phyloP scores from a whole-genome alignment of 352 stramenopile species.

The Globisporangium carolinianum region DNA sequence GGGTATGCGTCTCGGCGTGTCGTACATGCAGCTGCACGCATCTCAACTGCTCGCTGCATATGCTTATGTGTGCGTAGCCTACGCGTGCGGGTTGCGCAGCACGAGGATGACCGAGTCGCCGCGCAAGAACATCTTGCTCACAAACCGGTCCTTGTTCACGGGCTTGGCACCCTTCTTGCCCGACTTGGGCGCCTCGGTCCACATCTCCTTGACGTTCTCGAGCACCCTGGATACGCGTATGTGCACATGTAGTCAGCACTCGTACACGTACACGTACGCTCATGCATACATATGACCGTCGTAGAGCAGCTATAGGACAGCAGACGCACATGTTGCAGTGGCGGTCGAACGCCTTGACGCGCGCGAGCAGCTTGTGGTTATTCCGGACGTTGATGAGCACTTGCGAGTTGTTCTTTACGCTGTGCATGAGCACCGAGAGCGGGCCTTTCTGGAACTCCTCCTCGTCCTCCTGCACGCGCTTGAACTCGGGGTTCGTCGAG shows the following conservation, averaged over 20 bases:
- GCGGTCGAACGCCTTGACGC: slow-evolving; percentile 99
- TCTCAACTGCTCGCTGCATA: neutral
- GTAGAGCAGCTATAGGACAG: neutral
- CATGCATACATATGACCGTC: neutral
- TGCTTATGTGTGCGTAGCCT: slow-evolving; percentile 7
- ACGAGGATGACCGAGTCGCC: slow-evolving; percentile 99
- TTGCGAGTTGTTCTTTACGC: slow-evolving; percentile 97
- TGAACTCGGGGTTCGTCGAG: slow-evolving; percentile 49
- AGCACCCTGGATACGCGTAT: slow-evolving; percentile 77
- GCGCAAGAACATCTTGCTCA: slow-evolving; percentile 99
- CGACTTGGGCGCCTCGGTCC: slow-evolving; percentile 97
- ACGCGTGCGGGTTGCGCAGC: slow-evolving; percentile 94
- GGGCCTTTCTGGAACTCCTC: slow-evolving; percentile 95
- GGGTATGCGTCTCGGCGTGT: neutral
- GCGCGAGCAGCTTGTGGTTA: slow-evolving; percentile 99
- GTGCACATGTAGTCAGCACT: no score
- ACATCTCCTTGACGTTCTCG: slow-evolving; percentile 99
- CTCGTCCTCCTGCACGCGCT: slow-evolving; percentile 85
- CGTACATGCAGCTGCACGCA: neutral
- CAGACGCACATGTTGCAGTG: slow-evolving; percentile 98
- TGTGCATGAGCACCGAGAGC: slow-evolving; percentile 96
- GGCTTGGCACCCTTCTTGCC: slow-evolving; percentile 94
- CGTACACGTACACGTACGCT: neutral
- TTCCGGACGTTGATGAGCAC: slow-evolving; percentile 99
- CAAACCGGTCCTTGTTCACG: slow-evolving; percentile 98